Evolutionary conservation across 805 yeast species (phyloP).

Genomic region (Suhomyces sp.): DNA sequence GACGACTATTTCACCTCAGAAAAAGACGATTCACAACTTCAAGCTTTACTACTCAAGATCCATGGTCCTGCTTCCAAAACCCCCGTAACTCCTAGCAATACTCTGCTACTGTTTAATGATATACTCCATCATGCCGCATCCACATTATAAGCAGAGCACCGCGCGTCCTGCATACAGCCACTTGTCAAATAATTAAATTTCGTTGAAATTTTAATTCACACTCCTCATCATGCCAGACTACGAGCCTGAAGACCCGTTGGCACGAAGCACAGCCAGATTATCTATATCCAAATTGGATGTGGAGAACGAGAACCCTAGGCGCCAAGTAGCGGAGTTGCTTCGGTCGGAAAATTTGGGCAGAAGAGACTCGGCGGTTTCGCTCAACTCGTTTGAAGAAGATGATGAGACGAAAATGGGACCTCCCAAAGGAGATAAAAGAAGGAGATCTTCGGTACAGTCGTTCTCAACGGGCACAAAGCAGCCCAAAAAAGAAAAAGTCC

Average conservation of each 20-base stretch:
- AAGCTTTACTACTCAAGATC: background rate
- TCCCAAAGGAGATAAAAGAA: conserved; percentile 23
- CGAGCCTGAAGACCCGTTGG: conserved; percentile 17
- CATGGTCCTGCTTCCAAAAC: background rate
- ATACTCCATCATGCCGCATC: background rate
- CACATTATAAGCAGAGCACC: background rate
- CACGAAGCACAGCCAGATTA: conserved; percentile 25
- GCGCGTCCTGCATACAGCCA: background rate
- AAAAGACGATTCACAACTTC: background rate
- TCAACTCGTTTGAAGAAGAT: conserved; percentile 20
- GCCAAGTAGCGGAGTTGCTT: conserved; percentile 16
- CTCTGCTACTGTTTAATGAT: background rate
- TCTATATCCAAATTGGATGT: conserved; percentile 23
- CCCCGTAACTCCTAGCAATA: background rate
- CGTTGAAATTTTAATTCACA: background rate
- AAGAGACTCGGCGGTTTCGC: conserved; percentile 23
- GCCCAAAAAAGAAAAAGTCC: conserved; percentile 19
- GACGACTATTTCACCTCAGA: conserved; percentile 5
- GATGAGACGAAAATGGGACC: conserved; percentile 3
- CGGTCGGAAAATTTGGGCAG: conserved; percentile 8
- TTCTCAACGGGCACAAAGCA: conserved; percentile 2
- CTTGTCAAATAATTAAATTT: background rate
- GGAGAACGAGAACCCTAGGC: conserved; percentile 16
- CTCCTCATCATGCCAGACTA: conserved; percentile 1
- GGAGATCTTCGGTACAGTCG: conserved; percentile 39